Evolutionary conservation across 106 monocot genomes (phyloP).

Genomic region (Ottelia alismoides): DNA sequence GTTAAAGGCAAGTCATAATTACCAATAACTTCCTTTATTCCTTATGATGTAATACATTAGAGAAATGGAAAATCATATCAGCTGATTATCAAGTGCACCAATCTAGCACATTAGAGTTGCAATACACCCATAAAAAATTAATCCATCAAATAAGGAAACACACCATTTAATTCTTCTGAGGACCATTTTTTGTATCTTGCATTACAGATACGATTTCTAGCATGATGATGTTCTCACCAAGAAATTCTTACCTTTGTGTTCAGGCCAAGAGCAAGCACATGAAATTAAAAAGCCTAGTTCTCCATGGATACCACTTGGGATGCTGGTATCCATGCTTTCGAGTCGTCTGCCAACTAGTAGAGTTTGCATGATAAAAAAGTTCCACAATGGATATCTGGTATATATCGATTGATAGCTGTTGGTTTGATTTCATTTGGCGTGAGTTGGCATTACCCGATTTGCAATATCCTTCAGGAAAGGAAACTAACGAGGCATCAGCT

Average conservation of each 20-base stretch:
- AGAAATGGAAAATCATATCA: no score
- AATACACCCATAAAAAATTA: no score
- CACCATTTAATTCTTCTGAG: no score
- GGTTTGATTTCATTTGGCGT: background rate
- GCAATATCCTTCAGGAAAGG: conserved; percentile 26
- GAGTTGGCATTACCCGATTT: background rate
- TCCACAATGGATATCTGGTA: conserved; percentile 30
- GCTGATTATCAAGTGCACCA: no score
- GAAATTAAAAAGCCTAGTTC: conserved; percentile 21
- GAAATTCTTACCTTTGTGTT: conserved; percentile 3
- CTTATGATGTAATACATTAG: no score
- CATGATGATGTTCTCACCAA: background rate
- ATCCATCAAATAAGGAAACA: no score
- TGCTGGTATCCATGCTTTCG: conserved; percentile 19
- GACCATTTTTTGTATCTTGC: no score
- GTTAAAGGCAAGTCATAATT: background rate
- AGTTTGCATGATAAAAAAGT: conserved; percentile 28
- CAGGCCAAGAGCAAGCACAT: conserved; percentile 13
- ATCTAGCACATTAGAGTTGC: no score
- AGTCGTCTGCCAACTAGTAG: conserved; percentile 18
- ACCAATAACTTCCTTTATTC: no score
- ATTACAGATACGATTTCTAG: background rate
- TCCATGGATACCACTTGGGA: conserved; percentile 37
- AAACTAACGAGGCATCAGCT: conserved; percentile 42
- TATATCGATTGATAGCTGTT: background rate